A percentile compares a stretch with the other conserved stretches of the same genome.
Conservation (phyloP, 805 yeast genomes). For the Candida vartiovaarae region DNA sequence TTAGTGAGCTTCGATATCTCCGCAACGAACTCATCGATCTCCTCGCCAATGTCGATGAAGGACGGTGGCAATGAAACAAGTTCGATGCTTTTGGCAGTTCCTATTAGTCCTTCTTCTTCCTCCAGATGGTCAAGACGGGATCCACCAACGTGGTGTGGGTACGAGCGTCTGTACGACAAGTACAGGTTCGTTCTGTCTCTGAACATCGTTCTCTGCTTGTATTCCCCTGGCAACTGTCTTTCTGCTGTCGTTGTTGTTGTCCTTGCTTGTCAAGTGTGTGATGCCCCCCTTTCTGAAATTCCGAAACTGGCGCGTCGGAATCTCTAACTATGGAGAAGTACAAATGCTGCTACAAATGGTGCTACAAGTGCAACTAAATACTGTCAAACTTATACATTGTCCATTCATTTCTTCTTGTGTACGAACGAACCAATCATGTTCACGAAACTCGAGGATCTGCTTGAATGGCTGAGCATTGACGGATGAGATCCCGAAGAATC, state of each 20-base stretch:
- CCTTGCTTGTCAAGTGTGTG: no score
- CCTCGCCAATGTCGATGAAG: constrained; percentile 65
- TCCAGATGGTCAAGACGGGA: constrained; percentile 22
- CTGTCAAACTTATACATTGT: no score
- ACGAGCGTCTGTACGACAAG: constrained; percentile 83
- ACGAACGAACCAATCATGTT: constrained; percentile 21
- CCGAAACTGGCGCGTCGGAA: no score
- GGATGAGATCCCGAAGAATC: constrained; percentile 1
- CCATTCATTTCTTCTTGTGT: constrained; percentile 14
- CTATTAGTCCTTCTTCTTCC: constrained; percentile 26
- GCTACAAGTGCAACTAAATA: no score
- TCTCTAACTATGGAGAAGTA: no score
- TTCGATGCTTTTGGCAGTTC: constrained; percentile 36
- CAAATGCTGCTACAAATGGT: no score
- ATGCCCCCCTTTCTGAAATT: no score
- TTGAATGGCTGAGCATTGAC: constrained; percentile 1
- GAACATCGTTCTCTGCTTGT: constrained; percentile 44
- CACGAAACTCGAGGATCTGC: constrained; percentile 21
- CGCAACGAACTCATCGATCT: constrained; percentile 56
- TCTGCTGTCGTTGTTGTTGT: constrained; percentile 6
- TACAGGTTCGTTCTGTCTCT: constrained; percentile 92
- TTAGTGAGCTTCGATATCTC: constrained; percentile 48
- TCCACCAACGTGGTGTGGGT: constrained; percentile 50
- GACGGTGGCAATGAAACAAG: constrained; percentile 68
- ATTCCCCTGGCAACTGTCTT: background rate